Base-by-base conservation (phyloP, 495 filamentous ascomycete genomes). In the Daldinia grandis region DNA sequence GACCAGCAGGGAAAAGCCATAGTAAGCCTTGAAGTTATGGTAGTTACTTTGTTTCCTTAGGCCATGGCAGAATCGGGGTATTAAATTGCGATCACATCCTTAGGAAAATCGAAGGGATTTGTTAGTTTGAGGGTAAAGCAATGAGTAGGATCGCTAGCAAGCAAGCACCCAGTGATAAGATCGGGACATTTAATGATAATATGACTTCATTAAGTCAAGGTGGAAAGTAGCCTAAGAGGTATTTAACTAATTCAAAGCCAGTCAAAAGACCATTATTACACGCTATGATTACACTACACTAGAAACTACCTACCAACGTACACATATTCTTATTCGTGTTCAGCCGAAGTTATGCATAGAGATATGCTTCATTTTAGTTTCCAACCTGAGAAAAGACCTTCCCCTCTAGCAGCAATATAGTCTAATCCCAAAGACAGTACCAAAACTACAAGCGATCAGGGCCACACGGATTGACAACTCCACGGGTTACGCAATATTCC, bases 1-100 rank as follows among this genome's bases (percentile, higher is more conserved):
- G 62, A 70, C 71, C 19, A 42, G 30, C 17, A 38, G 31, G 33
- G 12, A 42, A 56, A 19, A 35, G 5, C n/a, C 30, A 10, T 33
- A n/a, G n/a, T n/a, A 56, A 21, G 15, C 30, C 53, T 47, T 7
- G 21, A n/a, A 21, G 53, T 17, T 56, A 17, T 17, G 6, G 9
- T 44, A 44, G 2, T 4, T 38, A 38, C n/a, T 17, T 17, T 21
- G n/a, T 47, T 21, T 9, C 42, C 19, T 47, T 21, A 24, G n/a
- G 17, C 8, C 7, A 24, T 3, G 19, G 17, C n/a, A 8, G 42
- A 47, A 47, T 7, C 42, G 42, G 12, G 9, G 8, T 7, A 21
- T 47, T 47, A 7, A 47, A 19, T 21, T 19, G 8, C 19, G 42
- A 24, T 8, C 19, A 47, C 42, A 9, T 21, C 2, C 38, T 15